Evolutionary conservation across 2,329 filamentous ascomycete genomes (phyloP).

Genomic region (Pseudocercospora musae): DNA sequence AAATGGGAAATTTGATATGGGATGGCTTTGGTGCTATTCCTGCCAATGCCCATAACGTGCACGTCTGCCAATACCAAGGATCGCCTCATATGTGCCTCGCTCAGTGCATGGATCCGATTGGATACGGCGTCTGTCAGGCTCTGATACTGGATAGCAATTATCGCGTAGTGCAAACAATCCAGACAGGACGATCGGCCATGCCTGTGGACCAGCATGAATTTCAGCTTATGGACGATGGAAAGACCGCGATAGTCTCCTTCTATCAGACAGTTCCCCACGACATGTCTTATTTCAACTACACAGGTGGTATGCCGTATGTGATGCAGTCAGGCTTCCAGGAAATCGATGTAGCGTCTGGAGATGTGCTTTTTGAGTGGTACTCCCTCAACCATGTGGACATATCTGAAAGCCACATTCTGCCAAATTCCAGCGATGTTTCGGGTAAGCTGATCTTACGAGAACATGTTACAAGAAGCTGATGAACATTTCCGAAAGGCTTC

Average conservation of each 20-base stretch:
- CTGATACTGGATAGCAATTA: conserved; percentile 47
- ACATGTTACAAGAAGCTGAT: background rate
- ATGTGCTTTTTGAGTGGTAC: conserved; percentile 37
- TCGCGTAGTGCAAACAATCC: conserved; percentile 43
- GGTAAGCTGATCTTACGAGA: conserved; percentile 32
- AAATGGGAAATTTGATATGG: conserved; percentile 28
- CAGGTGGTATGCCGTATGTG: conserved; percentile 19
- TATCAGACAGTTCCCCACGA: background rate
- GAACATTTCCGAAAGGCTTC: background rate
- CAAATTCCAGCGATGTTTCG: conserved; percentile 36
- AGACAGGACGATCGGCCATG: conserved; percentile 18
- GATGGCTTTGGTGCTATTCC: conserved; percentile 40
- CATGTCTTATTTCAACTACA: background rate
- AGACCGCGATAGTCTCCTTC: background rate
- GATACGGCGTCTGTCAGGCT: conserved; percentile 45
- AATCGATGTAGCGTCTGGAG: conserved; percentile 33
- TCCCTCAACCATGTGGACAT: conserved; percentile 37
- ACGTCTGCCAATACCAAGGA: conserved; percentile 45
- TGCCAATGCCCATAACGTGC: conserved; percentile 43
- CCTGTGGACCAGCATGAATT: background rate
- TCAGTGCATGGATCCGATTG: conserved; percentile 37
- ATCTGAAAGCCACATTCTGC: conserved; percentile 28
- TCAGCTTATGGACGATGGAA: background rate
- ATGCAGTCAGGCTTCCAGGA: conserved; percentile 22
- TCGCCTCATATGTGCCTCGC: conserved; percentile 47